A percentile compares a stretch with the other conserved stretches of the same genome.
Conservation (phyloP, 345 rosid genomes). For the Triadica sebifera region DNA sequence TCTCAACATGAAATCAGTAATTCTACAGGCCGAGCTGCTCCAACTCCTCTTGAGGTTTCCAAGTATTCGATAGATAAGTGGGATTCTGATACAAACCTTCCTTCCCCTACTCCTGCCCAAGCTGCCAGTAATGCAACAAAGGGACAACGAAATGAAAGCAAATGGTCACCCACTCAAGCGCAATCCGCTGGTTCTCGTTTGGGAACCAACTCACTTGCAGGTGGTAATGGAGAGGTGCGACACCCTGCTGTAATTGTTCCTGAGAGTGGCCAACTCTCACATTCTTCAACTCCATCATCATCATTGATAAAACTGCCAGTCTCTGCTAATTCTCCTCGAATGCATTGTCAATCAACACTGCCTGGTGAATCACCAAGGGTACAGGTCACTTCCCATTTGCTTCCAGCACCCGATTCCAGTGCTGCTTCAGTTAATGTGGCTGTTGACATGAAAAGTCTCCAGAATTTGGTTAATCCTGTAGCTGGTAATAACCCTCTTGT, state of each 20-base stretch:
- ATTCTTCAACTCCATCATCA: slow-evolving; percentile 26
- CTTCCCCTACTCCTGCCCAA: slow-evolving; percentile 90
- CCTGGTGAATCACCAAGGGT: slow-evolving; percentile 34
- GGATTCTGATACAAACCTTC: slow-evolving; percentile 70
- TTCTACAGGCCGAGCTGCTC: slow-evolving; percentile 29
- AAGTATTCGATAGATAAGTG: slow-evolving; percentile 52
- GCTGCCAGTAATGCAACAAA: slow-evolving; percentile 34
- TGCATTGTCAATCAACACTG: slow-evolving; percentile 32
- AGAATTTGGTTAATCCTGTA: slow-evolving; percentile 46
- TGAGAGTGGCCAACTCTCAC: slow-evolving; percentile 26
- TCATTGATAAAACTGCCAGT: slow-evolving; percentile 22
- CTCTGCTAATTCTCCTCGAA: slow-evolving; percentile 35
- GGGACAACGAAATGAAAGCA: slow-evolving; percentile 49
- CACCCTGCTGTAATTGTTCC: slow-evolving; percentile 20
- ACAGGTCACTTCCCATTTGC: slow-evolving; percentile 41
- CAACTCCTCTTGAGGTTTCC: slow-evolving; percentile 53
- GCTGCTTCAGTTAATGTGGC: slow-evolving; percentile 28
- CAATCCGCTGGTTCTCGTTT: slow-evolving; percentile 38
- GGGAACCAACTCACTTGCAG: slow-evolving; percentile 29
- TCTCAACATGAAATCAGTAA: slow-evolving; percentile 35
- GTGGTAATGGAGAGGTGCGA: slow-evolving; percentile 31
- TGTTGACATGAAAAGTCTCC: slow-evolving; percentile 46
- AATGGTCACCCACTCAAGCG: slow-evolving; percentile 62
- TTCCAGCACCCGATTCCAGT: slow-evolving; percentile 13
- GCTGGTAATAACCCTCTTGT: slow-evolving; percentile 31